Base-by-base conservation (phyloP, 1,284 basidiomycete genomes). In the Trichosporon coremiiforme region DNA sequence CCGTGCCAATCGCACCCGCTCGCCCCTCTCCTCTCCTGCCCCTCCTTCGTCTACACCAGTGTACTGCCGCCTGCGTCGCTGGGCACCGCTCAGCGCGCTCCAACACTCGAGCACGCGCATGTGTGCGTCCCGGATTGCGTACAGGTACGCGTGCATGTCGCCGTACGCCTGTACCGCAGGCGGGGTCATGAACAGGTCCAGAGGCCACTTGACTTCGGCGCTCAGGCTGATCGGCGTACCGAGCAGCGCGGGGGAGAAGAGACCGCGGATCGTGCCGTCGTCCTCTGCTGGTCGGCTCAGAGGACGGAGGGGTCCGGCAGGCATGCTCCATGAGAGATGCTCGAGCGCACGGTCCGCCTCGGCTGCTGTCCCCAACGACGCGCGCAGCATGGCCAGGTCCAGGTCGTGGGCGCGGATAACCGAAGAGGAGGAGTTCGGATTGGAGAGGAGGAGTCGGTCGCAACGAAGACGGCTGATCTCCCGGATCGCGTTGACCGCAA, bases 41-140 rank as follows among this genome's bases (percentile, higher is more conserved):
- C 94, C 94, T 8, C 94, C 94, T 79, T 95, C 94, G 7, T 90
- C 90, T 0, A 91, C 86, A 1, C 92, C 92, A 2, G 93, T 94
- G 91, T 91, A 95, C 76, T 89, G 87, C 64, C 92, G 85, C 45
- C 93, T 86, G 2, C 88, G 89, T 7, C 93, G 87, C 80, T 95
- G 93, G 0, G 91, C 86, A 74, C 91, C 92, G 10, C 91, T 93
- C 29, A 96, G 85, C 0, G 89, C 89, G 1, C 89, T 87, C 94
- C 94, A 96, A 77, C 90, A 91, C 1, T 87, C 86, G 70, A 94
- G 89, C 7, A 94, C 88, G 25, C 89, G 87, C 0, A 88, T 88
- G 75, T 95, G 93, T 0, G 91, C 91, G 78, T 92, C 91, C 36
- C 93, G 88, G 57, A 96, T 83, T 0, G 93, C 90, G 25, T 90